Base-by-base conservation (phyloP, 2,329 filamentous ascomycete genomes). In the Pseudogymnoascus sp. region DNA sequence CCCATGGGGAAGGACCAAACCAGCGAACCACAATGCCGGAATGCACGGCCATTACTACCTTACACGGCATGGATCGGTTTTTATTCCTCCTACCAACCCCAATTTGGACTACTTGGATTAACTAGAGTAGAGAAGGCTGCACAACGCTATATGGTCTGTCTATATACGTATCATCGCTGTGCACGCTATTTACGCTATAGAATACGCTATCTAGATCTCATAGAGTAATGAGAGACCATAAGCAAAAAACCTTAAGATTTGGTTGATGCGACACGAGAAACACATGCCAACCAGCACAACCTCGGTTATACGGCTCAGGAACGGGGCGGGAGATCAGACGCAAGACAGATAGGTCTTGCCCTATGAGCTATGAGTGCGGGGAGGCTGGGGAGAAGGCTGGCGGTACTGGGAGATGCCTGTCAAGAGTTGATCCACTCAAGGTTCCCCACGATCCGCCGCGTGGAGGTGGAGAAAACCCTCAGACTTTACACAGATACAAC, bases 1-100 rank as follows among this genome's bases (percentile, higher is more conserved):
- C 50, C 50, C 50, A 56, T 56, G 50, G 50, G 50, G 50, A 56
- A 56, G 26, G 29, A 56, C 33, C n/a, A 29, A 56, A n/a, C 11
- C 29, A 56, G 17, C 50, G 29, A 56, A 56, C 50, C 50, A 56
- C 6, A 5, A 33, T n/a, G 10, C 50, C 11, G 29, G 17, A 56
- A 56, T 33, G 5, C 29, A 35, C 29, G 50, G 50, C 50, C 29
- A 56, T 13, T 56, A 29, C 50, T 35, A 35, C 50, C 17, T 4
- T 33, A 56, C 29, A 33, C 11, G 50, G 50, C 6, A 56, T 33
- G 17, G 29, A 56, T 35, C 29, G 29, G 11, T 21, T 19, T 56
- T 13, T 21, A 15, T 56, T 33, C 19, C 35, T 21, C 29, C 29
- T 5, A 33, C 50, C 50, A 56, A 56, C 13, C 29, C 50, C 15